These are phyloP conservation scores for Capronia americana DNA, from an alignment of 2,329 filamentous ascomycete genomes.

Conservation along the genomic window DNA sequence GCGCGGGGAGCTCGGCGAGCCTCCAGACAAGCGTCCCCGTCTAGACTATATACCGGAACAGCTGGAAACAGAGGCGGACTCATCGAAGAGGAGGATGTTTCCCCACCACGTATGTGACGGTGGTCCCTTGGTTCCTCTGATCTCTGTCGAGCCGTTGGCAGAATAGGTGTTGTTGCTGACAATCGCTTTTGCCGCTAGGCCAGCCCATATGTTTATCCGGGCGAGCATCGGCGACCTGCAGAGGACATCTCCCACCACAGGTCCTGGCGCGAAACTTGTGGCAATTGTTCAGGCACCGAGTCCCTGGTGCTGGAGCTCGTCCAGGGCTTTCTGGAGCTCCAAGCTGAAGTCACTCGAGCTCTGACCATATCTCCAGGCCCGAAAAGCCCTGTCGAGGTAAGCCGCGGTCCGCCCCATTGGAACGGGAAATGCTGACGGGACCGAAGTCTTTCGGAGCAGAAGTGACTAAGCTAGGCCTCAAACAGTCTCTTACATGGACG, in stretches of 20 bases:
- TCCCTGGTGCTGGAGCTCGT: slow-evolving; percentile 34
- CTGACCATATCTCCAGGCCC: slow-evolving; percentile 24
- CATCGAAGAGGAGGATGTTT: slow-evolving; percentile 18
- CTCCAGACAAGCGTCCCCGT: slow-evolving; percentile 32
- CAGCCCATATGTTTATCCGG: slow-evolving; percentile 23
- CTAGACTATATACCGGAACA: slow-evolving; percentile 26
- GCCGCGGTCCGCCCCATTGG: slow-evolving; percentile 14
- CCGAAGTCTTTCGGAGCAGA: slow-evolving; percentile 25
- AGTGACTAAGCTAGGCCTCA: slow-evolving; percentile 36
- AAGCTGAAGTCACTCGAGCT: slow-evolving; percentile 33
- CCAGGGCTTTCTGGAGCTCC: slow-evolving; percentile 34
- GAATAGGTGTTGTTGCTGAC: slow-evolving; percentile 22
- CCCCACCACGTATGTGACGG: slow-evolving; percentile 25
- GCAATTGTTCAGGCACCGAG: slow-evolving; percentile 33
- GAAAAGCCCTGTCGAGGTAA: slow-evolving; percentile 30
- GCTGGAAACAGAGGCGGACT: slow-evolving; percentile 15
- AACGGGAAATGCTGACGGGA: slow-evolving; percentile 29
- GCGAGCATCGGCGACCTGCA: slow-evolving; percentile 16
- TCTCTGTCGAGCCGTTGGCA: slow-evolving; percentile 1
- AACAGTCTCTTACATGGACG: slow-evolving; percentile 35
- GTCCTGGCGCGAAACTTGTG: slow-evolving; percentile 26
- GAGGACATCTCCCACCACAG: slow-evolving; percentile 16
- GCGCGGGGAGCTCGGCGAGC: slow-evolving; percentile 19
- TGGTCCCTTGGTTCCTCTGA: neutral
- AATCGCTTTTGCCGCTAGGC: slow-evolving; percentile 16